These are phyloP conservation scores for Yarrowia porcina DNA, from an alignment of 805 yeast species.

Conservation along the genomic window DNA sequence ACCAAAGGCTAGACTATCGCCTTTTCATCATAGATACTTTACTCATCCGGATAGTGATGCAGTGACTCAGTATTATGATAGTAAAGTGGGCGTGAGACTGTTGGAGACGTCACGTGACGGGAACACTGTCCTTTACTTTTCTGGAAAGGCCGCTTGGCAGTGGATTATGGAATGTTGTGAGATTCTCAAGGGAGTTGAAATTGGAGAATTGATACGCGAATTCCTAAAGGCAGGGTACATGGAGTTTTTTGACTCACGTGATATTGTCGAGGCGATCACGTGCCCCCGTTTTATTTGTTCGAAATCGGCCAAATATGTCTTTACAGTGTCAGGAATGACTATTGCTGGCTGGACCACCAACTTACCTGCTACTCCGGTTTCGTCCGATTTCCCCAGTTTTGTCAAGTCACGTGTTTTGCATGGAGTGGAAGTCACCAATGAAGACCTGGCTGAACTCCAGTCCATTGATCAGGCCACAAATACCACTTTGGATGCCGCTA, in stretches of 20 bases:
- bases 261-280: too few relatives aligned
- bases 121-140: conserved; percentile 44
- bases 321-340: conserved; percentile 9
- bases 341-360: conserved; percentile 24
- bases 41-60: conserved; percentile 88
- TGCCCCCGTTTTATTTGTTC: conserved; percentile 17
- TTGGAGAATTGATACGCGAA: conserved; percentile 27
- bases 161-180: conserved; percentile 93
- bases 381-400: background rate
- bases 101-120: conserved; percentile 41
- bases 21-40: conserved; percentile 72
- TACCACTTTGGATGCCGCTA: background rate
- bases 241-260: conserved; percentile 16
- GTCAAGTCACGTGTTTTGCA: conserved; percentile 4
- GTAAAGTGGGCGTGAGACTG: conserved; percentile 62
- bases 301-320: background rate
- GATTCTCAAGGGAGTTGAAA: conserved; percentile 43
- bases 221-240: conserved; percentile 39
- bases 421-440: background rate
- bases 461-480: background rate
- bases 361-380: background rate
- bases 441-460: background rate
- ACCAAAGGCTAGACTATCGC: conserved; percentile 37
- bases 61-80: conserved; percentile 72
- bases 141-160: conserved; percentile 77